These are phyloP conservation scores for Pseudocercospora musae DNA, from an alignment of 2,329 filamentous ascomycete species.

Conservation along the genomic window DNA sequence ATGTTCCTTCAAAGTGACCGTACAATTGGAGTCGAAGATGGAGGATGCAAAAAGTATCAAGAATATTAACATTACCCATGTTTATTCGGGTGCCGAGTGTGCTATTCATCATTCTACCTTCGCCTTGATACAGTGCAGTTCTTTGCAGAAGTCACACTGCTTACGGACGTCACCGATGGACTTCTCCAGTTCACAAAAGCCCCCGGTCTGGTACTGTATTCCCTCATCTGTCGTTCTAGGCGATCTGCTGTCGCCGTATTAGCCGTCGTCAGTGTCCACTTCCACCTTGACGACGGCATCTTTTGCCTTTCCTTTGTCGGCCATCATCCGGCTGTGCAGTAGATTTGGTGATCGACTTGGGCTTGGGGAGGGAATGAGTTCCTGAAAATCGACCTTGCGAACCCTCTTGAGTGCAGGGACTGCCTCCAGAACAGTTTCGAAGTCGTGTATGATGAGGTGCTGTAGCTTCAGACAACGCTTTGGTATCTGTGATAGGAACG, in stretches of 20 bases:
- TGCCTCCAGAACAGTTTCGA: constrained; percentile 10
- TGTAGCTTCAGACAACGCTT: constrained; percentile 20
- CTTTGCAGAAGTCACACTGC: background rate
- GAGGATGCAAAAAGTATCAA: too few relatives aligned
- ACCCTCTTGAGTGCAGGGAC: constrained; percentile 19
- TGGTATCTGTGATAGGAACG: constrained; percentile 22
- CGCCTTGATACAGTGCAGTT: background rate
- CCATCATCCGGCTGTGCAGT: background rate
- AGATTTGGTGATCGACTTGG: background rate
- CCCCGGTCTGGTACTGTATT: background rate
- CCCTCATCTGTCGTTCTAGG: background rate
- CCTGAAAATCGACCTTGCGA: constrained; percentile 16
- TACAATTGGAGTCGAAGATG: background rate
- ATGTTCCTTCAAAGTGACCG: background rate
- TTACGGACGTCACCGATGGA: background rate
- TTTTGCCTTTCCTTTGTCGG: constrained; percentile 2
- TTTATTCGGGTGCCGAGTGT: background rate
- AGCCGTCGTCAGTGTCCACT: background rate
- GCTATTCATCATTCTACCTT: background rate
- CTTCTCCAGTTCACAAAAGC: background rate
- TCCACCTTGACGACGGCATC: constrained; percentile 7
- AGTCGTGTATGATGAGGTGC: constrained; percentile 19
- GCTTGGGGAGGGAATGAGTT: background rate
- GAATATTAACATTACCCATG: background rate
- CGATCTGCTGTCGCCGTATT: background rate